These are phyloP conservation scores for Pseudonitzschia pungens DNA, from an alignment of 108 stramenopile species.

Conservation along the genomic window DNA sequence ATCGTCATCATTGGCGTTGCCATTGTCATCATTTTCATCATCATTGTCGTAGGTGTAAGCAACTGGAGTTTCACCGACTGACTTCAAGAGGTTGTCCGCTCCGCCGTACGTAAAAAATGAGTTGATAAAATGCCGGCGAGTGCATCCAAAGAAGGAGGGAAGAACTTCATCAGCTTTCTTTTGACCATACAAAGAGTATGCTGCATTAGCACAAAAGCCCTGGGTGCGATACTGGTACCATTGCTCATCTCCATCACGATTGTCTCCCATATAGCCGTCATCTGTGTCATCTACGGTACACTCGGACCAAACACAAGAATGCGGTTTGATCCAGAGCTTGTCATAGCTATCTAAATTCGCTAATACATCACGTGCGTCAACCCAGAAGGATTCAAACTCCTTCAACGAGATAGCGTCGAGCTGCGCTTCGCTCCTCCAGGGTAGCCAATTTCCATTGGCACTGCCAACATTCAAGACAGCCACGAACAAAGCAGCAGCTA, in stretches of 20 bases:
- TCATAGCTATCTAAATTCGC: slow-evolving; percentile 28
- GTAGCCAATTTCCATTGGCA: not conserved
- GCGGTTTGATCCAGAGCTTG: slow-evolving; percentile 31
- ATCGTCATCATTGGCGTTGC: slow-evolving; percentile 8
- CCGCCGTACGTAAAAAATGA: slow-evolving; percentile 59
- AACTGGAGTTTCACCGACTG: slow-evolving; percentile 16
- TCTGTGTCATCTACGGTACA: slow-evolving; percentile 42
- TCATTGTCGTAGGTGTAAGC: slow-evolving; percentile 19
- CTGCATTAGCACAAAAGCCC: slow-evolving; percentile 58
- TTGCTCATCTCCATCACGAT: slow-evolving; percentile 40
- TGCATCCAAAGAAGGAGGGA: slow-evolving; percentile 20
- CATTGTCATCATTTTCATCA: slow-evolving; percentile 6
- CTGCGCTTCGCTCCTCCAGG: not conserved
- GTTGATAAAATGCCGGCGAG: slow-evolving; percentile 43
- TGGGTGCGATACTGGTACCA: slow-evolving; percentile 45
- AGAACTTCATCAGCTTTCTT: slow-evolving; percentile 14
- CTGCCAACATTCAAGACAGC: not conserved
- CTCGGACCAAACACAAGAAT: slow-evolving; percentile 50
- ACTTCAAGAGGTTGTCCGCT: slow-evolving; percentile 36
- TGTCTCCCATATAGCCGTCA: slow-evolving; percentile 34
- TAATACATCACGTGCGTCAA: slow-evolving; percentile 32
- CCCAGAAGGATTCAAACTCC: slow-evolving; percentile 26
- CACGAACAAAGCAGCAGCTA: not conserved
- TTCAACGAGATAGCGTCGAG: slow-evolving; percentile 10
- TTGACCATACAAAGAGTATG: slow-evolving; percentile 50